phyloP scores from a whole-genome alignment of 2,329 filamentous ascomycete species.

The Cladosporium halotolerans region DNA sequence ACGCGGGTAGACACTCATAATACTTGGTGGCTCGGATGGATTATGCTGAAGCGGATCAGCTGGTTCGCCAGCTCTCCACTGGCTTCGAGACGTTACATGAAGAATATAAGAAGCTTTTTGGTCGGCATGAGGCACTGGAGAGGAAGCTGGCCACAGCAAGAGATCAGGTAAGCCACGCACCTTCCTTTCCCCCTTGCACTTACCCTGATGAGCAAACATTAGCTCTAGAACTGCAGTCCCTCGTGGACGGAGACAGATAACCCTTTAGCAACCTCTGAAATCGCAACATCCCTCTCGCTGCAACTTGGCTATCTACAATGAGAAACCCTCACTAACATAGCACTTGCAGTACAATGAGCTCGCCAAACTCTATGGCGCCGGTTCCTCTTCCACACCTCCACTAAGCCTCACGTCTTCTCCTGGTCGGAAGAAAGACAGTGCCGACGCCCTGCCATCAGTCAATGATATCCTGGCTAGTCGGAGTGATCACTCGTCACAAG shows the following conservation, averaged over 20 bases:
- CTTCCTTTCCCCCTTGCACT: neutral
- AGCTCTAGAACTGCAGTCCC: constrained; percentile 13
- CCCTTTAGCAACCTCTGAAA: constrained; percentile 11
- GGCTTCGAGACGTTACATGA: constrained; percentile 43
- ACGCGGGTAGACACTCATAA: neutral
- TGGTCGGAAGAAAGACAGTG: constrained; percentile 16
- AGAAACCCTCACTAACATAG: neutral
- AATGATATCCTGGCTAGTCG: constrained; percentile 6
- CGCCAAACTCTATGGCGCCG: constrained; percentile 23
- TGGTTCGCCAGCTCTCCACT: constrained; percentile 36
- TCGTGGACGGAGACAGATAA: constrained; percentile 9
- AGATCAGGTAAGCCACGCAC: constrained; percentile 39
- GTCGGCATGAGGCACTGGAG: constrained; percentile 40
- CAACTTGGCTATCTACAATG: neutral
- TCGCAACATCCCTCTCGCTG: neutral
- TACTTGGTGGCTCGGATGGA: neutral
- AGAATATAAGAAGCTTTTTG: constrained; percentile 42
- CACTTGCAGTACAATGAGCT: constrained; percentile 29
- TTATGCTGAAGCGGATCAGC: constrained; percentile 1
- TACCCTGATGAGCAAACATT: constrained; percentile 12
- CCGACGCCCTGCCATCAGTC: constrained; percentile 1
- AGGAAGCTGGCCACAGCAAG: constrained; percentile 43
- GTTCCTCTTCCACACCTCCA: constrained; percentile 23
- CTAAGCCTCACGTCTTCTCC: constrained; percentile 29
- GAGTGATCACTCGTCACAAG: constrained; percentile 25